These are phyloP conservation scores for Deuterostichococcus epilithicus DNA, from an alignment of 139 green algal genomes.

Conservation along the genomic window DNA sequence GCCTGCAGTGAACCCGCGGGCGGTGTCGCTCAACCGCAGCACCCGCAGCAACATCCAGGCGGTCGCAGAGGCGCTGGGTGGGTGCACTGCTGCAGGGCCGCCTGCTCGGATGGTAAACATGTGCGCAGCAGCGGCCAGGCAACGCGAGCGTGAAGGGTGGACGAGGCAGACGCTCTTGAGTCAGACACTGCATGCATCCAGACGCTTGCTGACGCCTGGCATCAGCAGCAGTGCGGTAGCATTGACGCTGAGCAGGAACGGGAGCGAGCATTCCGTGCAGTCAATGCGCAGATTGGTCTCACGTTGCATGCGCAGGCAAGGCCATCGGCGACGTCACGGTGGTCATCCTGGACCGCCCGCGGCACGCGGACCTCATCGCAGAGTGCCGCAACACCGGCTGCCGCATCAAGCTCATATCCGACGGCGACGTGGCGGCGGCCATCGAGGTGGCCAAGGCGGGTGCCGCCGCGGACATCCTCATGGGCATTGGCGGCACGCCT, in stretches of 20 bases:
- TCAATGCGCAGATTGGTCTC: neutral
- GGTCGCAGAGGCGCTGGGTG: neutral
- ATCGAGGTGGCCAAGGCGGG: slow-evolving; percentile 69
- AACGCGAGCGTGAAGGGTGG: no score
- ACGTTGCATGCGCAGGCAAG: neutral
- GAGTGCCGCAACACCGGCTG: slow-evolving; percentile 64
- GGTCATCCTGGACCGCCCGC: slow-evolving; percentile 69
- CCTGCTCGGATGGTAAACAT: no score
- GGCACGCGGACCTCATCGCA: slow-evolving; percentile 58
- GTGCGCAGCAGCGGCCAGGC: no score
- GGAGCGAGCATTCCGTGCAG: no score
- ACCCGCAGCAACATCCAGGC: neutral
- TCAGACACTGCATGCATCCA: no score
- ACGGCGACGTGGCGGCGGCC: slow-evolving; percentile 60
- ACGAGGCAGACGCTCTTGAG: no score
- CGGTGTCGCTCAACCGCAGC: neutral
- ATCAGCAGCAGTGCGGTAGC: no score
- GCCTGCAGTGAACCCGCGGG: neutral
- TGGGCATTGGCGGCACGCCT: slow-evolving; percentile 55
- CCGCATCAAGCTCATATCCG: slow-evolving; percentile 68
- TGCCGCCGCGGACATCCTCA: slow-evolving; percentile 64
- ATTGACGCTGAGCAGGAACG: no score
- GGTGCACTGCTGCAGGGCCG: no score
- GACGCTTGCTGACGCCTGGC: no score
- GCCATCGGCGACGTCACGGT: slow-evolving; percentile 63